Conservation (phyloP, 2,329 filamentous ascomycete species). For the Ceratocystiopsis sp. region DNA sequence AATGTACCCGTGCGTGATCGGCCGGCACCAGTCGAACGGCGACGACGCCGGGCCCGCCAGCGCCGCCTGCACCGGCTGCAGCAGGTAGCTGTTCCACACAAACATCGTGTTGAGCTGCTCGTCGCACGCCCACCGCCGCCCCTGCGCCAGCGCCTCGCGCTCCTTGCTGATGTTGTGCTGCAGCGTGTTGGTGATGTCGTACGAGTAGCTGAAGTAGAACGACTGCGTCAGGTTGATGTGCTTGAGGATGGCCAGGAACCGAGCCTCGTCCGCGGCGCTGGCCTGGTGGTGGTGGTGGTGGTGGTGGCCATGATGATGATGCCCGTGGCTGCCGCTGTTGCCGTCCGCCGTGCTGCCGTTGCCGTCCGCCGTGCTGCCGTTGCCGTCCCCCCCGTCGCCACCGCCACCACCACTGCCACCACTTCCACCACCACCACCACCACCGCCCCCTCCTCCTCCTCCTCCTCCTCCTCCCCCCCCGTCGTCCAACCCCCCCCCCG, state of each 20-base stretch:
- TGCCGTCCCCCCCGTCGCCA: neutral
- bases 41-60: no score
- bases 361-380: neutral
- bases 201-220: slow-evolving; percentile 98
- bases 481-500: neutral
- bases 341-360: slow-evolving; percentile 18
- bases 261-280: slow-evolving; percentile 67
- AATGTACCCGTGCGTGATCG: slow-evolving; percentile 90
- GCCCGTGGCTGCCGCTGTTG: slow-evolving; percentile 48
- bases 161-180: slow-evolving; percentile 84
- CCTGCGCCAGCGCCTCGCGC: slow-evolving; percentile 50
- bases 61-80: slow-evolving; percentile 52
- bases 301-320: neutral
- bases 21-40: slow-evolving; percentile 88
- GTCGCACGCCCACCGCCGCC: slow-evolving; percentile 37
- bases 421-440: neutral
- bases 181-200: slow-evolving; percentile 82
- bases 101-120: slow-evolving; percentile 86
- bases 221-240: slow-evolving; percentile 80
- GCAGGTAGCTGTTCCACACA: slow-evolving; percentile 86
- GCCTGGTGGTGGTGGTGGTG: neutral
- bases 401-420: neutral
- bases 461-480: no score
- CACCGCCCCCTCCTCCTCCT: neutral
- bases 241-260: slow-evolving; percentile 75